phyloP scores from a whole-genome alignment of 2,329 filamentous ascomycete genomes.

The Ophidiomyces ophidiicola region DNA sequence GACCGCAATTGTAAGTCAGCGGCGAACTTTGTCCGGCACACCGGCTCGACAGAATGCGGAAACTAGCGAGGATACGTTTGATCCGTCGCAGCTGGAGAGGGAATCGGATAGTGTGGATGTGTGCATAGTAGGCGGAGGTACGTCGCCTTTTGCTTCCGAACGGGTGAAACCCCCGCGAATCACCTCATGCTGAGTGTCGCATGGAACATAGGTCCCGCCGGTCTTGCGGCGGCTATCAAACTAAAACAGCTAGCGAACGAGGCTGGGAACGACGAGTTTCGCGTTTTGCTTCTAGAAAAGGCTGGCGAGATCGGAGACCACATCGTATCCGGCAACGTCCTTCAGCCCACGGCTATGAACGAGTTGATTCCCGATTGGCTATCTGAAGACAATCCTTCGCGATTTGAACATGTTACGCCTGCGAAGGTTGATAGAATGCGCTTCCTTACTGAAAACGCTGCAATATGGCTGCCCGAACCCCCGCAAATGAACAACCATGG shows the following conservation, averaged over 20 bases:
- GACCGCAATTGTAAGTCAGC: conserved; percentile 18
- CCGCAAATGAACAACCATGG: conserved; percentile 98
- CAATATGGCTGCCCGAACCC: conserved; percentile 72
- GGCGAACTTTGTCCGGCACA: conserved; percentile 37
- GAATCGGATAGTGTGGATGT: conserved; percentile 93
- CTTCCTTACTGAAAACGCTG: conserved; percentile 70
- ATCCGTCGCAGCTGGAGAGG: conserved; percentile 59
- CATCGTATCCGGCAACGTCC: conserved; percentile 88
- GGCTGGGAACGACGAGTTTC: conserved; percentile 88
- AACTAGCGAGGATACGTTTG: conserved; percentile 44
- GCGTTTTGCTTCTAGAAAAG: conserved; percentile 86
- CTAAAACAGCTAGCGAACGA: conserved; percentile 92
- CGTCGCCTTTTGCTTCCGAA: conserved; percentile 15
- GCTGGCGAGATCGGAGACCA: conserved; percentile 90
- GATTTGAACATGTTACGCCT: conserved; percentile 78
- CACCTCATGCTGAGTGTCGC: neutral
- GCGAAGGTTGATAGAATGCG: conserved; percentile 80
- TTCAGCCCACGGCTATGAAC: conserved; percentile 75
- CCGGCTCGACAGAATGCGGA: conserved; percentile 32
- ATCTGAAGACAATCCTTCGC: conserved; percentile 70
- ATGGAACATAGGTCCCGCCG: conserved; percentile 70
- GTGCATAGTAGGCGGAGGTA: conserved; percentile 84
- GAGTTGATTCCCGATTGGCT: conserved; percentile 93
- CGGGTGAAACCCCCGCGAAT: neutral
- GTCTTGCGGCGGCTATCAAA: conserved; percentile 81